These are phyloP conservation scores for Austroboletus niveus DNA, from an alignment of 1,284 basidiomycete genomes.

Conservation along the genomic window DNA sequence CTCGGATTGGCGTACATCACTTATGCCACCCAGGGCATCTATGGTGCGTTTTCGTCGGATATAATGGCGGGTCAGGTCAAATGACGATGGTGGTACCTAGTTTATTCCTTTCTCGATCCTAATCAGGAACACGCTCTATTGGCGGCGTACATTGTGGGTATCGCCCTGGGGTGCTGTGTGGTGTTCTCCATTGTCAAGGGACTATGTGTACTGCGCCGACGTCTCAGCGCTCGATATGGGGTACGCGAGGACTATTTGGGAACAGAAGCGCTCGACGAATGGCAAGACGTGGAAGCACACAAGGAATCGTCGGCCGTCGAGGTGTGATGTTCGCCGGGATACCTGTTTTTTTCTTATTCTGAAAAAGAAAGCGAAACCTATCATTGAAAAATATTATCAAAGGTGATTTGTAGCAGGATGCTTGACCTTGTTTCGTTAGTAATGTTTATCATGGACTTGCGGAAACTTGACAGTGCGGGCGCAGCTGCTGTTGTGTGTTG, in stretches of 20 bases:
- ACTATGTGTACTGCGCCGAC: conserved; percentile 33
- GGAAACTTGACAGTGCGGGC: not conserved
- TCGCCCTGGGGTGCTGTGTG: conserved; percentile 44
- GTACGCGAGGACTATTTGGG: conserved; percentile 1
- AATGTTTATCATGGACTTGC: not conserved
- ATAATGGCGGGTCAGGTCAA: not conserved
- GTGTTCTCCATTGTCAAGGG: conserved; percentile 45
- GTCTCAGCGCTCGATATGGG: conserved; percentile 14
- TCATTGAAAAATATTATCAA: not conserved
- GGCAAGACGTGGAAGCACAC: conserved; percentile 21
- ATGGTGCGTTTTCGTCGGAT: conserved; percentile 44
- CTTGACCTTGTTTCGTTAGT: not conserved
- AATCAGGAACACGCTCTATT: conserved; percentile 32
- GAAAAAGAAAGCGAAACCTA: not conserved
- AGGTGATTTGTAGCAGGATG: not conserved
- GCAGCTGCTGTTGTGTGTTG: not conserved
- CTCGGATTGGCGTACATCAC: conserved; percentile 68
- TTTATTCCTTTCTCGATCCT: conserved; percentile 49
- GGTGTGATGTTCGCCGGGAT: conserved; percentile 1
- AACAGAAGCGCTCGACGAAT: conserved; percentile 24
- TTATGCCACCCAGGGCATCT: conserved; percentile 55
- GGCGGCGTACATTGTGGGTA: conserved; percentile 55
- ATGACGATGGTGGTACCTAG: conserved; percentile 23
- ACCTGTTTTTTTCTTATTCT: not conserved
- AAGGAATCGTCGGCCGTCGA: conserved; percentile 13